These are phyloP conservation scores for Antarctomyces pellizariae DNA, from an alignment of 495 filamentous ascomycete species.

Conservation along the genomic window DNA sequence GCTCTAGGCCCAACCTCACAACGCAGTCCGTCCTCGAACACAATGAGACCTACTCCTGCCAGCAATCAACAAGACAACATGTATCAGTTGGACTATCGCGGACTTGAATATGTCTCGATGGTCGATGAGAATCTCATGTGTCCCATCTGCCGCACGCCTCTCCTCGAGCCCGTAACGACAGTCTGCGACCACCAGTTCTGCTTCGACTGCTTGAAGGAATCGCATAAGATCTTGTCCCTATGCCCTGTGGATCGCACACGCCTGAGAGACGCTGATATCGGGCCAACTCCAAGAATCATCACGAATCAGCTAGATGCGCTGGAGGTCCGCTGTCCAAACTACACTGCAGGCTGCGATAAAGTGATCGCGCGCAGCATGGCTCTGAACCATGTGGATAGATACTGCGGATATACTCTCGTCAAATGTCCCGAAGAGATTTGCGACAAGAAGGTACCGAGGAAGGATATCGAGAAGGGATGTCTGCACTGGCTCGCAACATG, in stretches of 20 bases:
- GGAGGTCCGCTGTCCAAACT: conserved; percentile 45
- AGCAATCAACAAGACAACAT: too few relatives aligned
- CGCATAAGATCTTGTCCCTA: conserved; percentile 22
- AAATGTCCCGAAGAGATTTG: conserved; percentile 33
- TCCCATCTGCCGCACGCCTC: conserved; percentile 58
- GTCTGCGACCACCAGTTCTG: conserved; percentile 63
- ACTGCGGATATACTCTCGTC: conserved; percentile 44
- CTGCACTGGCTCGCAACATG: conserved; percentile 23
- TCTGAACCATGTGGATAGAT: conserved; percentile 47
- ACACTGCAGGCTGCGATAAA: conserved; percentile 34
- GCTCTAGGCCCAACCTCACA: too few relatives aligned
- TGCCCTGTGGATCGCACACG: conserved; percentile 29
- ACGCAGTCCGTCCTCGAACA: too few relatives aligned
- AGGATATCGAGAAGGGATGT: conserved; percentile 18
- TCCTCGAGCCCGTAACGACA: conserved; percentile 46
- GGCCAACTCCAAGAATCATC: conserved; percentile 18
- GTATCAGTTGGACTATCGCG: conserved; percentile 36
- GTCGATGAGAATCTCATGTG: conserved; percentile 66
- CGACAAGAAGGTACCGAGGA: conserved; percentile 16
- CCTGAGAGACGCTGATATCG: conserved; percentile 13
- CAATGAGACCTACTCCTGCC: too few relatives aligned
- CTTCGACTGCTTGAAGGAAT: conserved; percentile 37
- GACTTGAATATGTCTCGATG: conserved; percentile 41
- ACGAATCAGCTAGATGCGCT: conserved; percentile 51
- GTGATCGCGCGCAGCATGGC: conserved; percentile 40